Evolutionary conservation across 805 yeast species (phyloP).

Genomic region (Metschnikowia lachancei): DNA sequence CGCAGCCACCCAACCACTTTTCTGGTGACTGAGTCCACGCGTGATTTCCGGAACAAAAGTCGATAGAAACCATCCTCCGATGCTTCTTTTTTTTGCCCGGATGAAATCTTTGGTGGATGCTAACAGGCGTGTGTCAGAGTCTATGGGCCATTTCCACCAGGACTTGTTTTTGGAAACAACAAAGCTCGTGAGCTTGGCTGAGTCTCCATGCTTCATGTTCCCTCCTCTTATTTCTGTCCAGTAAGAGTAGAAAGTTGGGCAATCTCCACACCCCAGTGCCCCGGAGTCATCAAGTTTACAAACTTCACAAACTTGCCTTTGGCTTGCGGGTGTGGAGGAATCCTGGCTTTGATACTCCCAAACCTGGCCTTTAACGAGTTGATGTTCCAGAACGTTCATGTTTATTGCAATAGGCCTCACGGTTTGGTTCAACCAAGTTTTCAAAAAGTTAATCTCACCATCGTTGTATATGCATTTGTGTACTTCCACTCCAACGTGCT

Average conservation of each 20-base stretch:
- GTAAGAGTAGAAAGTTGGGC: neutral
- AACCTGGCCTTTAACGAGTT: neutral
- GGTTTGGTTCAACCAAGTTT: neutral
- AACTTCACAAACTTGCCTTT: neutral
- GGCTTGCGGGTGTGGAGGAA: neutral
- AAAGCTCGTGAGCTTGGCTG: neutral
- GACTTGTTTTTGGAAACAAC: neutral
- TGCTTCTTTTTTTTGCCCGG: neutral
- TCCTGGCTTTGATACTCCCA: no score
- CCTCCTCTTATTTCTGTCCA: neutral
- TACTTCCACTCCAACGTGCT: neutral
- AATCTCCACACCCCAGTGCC: neutral
- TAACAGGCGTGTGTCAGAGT: neutral
- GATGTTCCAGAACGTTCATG: neutral
- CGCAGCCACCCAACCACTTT: slow-evolving; percentile 2
- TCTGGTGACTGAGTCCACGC: neutral
- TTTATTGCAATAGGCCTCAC: neutral
- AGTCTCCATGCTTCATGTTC: neutral
- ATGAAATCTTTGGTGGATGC: neutral
- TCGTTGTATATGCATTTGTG: neutral
- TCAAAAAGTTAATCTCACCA: neutral
- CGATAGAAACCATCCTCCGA: neutral
- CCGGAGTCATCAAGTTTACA: neutral
- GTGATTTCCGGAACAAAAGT: neutral
- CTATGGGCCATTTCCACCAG: neutral